A percentile compares a stretch with the other conserved stretches of the same genome.
phyloP scores from a whole-genome alignment of 176 grass and related monocot species.

The Paspalum vaginatum region DNA sequence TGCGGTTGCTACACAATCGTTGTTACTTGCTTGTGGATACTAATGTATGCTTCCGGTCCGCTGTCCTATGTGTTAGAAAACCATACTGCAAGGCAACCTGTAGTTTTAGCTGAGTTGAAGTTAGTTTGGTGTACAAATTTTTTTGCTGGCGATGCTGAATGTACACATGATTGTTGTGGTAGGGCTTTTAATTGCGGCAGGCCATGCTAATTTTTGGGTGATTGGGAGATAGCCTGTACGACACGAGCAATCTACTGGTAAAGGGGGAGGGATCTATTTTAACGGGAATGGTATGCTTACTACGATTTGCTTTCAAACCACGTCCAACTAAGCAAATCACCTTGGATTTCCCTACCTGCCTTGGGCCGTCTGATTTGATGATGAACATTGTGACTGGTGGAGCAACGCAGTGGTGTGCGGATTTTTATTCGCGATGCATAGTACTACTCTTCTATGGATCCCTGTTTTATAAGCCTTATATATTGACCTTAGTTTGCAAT shows the following conservation, averaged over 20 bases:
- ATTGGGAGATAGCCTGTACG: neutral
- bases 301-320: neutral
- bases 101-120: neutral
- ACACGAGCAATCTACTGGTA: neutral
- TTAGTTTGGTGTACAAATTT: neutral
- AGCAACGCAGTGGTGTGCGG: neutral
- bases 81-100: neutral
- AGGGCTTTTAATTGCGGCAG: neutral
- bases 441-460: neutral
- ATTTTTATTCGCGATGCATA: neutral
- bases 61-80: neutral
- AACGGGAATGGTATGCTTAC: neutral
- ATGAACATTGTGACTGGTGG: neutral
- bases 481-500: constrained; percentile 8
- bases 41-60: constrained; percentile 1
- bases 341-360: neutral
- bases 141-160: neutral
- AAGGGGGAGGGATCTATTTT: neutral
- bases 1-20: neutral
- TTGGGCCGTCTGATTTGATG: neutral
- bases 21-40: neutral
- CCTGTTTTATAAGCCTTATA: neutral
- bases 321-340: neutral
- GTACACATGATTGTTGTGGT: neutral
- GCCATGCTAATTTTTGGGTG: neutral